Evolutionary conservation across 768 basidiomycete species (phyloP).

Genomic region (Rhodocollybia butyracea): DNA sequence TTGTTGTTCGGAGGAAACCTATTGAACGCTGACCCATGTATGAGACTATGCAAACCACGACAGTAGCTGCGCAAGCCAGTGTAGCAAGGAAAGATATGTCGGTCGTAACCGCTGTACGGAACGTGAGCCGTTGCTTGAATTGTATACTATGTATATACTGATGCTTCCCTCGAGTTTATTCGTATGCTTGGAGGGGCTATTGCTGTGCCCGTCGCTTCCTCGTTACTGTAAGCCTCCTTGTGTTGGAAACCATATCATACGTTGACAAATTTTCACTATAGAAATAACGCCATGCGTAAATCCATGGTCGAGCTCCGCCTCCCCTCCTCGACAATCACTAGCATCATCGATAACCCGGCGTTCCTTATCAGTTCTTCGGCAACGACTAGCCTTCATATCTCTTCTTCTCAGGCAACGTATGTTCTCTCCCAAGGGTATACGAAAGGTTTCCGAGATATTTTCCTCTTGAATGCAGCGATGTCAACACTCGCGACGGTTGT

Average conservation of each 20-base stretch:
- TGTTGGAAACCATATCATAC: not conserved
- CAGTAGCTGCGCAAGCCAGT: conserved; percentile 70
- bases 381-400: conserved; percentile 25
- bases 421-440: conserved; percentile 51
- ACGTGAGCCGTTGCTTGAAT: not conserved
- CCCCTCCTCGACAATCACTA: conserved; percentile 32
- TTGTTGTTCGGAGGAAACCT: not conserved
- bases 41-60: conserved; percentile 60
- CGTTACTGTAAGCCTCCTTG: conserved; percentile 42
- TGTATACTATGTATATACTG: not conserved
- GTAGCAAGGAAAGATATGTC: conserved; percentile 72
- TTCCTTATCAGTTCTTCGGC: conserved; percentile 29
- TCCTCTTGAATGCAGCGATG: conserved; percentile 56
- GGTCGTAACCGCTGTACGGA: conserved; percentile 49
- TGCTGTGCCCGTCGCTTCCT: conserved; percentile 57
- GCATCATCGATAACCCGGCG: conserved; percentile 48
- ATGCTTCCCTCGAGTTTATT: conserved; percentile 45
- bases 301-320: conserved; percentile 37
- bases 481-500: conserved; percentile 50
- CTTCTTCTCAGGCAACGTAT: not conserved
- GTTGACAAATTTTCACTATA: conserved; percentile 6
- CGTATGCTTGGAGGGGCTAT: conserved; percentile 69
- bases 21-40: not conserved
- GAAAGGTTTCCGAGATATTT: conserved; percentile 54
- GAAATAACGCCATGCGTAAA: conserved; percentile 46